Conservation (phyloP, 1,284 basidiomycete species). For the Cryptococcus hybrid region DNA sequence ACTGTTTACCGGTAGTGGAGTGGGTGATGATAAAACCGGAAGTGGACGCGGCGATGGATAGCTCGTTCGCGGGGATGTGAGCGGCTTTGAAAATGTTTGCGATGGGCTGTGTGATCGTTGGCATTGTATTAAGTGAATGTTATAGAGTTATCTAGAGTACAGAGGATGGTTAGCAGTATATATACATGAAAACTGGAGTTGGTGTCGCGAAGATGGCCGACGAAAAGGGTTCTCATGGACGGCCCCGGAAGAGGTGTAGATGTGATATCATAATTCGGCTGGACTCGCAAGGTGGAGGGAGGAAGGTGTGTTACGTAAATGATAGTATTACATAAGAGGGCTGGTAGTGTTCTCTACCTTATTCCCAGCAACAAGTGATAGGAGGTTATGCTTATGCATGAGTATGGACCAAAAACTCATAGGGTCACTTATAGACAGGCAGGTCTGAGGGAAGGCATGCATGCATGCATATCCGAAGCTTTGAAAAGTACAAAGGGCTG, state of each 20-base stretch:
- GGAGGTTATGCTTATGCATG: too few species aligned
- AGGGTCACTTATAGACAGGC: too few species aligned
- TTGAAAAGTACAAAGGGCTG: too few species aligned
- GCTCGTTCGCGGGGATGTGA: constrained; percentile 14
- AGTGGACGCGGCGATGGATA: constrained; percentile 3
- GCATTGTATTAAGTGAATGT: not conserved
- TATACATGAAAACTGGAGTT: not conserved
- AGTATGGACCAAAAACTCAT: too few species aligned
- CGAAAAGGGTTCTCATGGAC: not conserved
- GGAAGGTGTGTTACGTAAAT: not conserved
- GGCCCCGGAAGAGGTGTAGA: not conserved
- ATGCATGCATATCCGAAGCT: too few species aligned
- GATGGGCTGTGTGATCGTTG: constrained; percentile 14
- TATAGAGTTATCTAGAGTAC: not conserved
- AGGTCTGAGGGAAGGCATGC: too few species aligned
- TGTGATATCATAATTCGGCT: not conserved
- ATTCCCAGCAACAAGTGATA: too few species aligned
- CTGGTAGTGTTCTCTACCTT: too few species aligned
- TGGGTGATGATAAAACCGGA: constrained; percentile 3
- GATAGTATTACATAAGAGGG: not conserved
- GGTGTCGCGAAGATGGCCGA: not conserved
- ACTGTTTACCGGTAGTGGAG: constrained; percentile 10
- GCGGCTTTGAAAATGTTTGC: constrained; percentile 15
- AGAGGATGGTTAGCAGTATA: too few species aligned
- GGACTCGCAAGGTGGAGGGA: constrained; percentile 4